Evolutionary conservation across 805 yeast genomes (phyloP).

Genomic region (Barnettozyma sp.): DNA sequence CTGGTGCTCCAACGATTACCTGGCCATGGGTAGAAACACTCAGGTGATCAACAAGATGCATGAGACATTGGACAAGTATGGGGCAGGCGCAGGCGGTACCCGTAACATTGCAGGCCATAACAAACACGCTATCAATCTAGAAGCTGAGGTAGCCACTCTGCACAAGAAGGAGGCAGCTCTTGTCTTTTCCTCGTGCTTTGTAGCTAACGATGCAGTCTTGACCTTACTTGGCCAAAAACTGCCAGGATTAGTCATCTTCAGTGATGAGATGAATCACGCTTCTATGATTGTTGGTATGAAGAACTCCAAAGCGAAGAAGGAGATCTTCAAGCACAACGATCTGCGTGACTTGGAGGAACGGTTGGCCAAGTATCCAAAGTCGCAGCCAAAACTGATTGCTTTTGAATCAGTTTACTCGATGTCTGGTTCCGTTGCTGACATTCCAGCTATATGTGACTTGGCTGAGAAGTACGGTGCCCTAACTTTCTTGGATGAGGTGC

Average conservation of each 20-base stretch:
- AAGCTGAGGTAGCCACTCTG: slow-evolving; percentile 78
- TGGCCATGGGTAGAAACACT: slow-evolving; percentile 87
- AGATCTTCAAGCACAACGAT: slow-evolving; percentile 88
- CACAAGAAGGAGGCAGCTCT: slow-evolving; percentile 94
- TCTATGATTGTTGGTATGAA: slow-evolving; percentile 95
- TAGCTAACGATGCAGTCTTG: slow-evolving; percentile 93
- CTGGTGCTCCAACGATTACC: slow-evolving; percentile 98
- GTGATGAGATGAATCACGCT: slow-evolving; percentile 93
- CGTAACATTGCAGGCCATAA: slow-evolving; percentile 98
- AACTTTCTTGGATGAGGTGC: slow-evolving; percentile 96
- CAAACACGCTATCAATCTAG: slow-evolving; percentile 79
- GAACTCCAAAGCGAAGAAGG: slow-evolving; percentile 83
- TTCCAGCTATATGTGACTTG: slow-evolving; percentile 83
- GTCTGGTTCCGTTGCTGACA: slow-evolving; percentile 97
- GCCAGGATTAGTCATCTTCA: slow-evolving; percentile 83
- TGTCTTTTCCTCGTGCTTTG: slow-evolving; percentile 92
- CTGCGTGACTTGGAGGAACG: slow-evolving; percentile 73
- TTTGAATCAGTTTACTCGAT: slow-evolving; percentile 96
- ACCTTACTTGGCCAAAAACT: slow-evolving; percentile 86
- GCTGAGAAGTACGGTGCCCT: slow-evolving; percentile 97
- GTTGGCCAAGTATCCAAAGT: slow-evolving; percentile 72
- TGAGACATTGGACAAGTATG: slow-evolving; percentile 75
- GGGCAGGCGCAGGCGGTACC: slow-evolving; percentile 99
- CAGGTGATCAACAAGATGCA: slow-evolving; percentile 73
- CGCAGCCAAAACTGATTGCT: slow-evolving; percentile 92